Evolutionary conservation across 2,329 filamentous ascomycete genomes (phyloP), one percentile per base, ranked within the genome.

Genomic region (Fusarium sp.): DNA sequence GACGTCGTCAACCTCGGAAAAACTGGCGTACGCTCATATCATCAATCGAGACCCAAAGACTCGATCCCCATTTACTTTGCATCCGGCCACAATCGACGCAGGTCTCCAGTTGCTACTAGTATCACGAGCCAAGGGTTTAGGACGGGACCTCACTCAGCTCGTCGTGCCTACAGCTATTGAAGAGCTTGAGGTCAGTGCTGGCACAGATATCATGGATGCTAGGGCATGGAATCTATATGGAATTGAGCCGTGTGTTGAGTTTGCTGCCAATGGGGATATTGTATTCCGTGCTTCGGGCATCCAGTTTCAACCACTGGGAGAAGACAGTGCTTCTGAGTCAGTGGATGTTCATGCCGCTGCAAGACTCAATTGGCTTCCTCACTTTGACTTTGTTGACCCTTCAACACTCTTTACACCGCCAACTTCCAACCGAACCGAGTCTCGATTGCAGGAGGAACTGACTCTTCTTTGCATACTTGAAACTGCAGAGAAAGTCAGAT

Each of bases 51-150:
- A 25, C 7, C 1, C 13, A 1, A 26, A 44, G 45, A 51, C 26
- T 6, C 11, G 22, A 2, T 38, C 53, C 5, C 46, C 57, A 1
- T 60, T 52, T 12, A 52, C 57, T 3, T 9, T 60, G 7, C 57
- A 60, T 26, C 57, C 57, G 2, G 53, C 53, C 7, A 52, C 53
- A 0, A 60, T 60, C 19, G 57, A 60, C 13, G 19, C 53, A 2
- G 36, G 53, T 1, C 53, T 60, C 2, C 57, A 60, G 31, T 9
- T 57, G 1, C 36, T 57, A 2, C 8, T 58, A 3, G 53, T 60
- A 0, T 39, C 46, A 0, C 29, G 38, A n/a, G 46, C 46, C 1
- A 47, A 28, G 6, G 57, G 57, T 3, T 19, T 60, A 5, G 32
- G 34, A 0, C 38, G 57, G 10, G 46, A 44, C 15, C 22, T 51